Base-by-base conservation (phyloP, 2,329 filamentous ascomycete species). In the Colletotrichum sojae region DNA sequence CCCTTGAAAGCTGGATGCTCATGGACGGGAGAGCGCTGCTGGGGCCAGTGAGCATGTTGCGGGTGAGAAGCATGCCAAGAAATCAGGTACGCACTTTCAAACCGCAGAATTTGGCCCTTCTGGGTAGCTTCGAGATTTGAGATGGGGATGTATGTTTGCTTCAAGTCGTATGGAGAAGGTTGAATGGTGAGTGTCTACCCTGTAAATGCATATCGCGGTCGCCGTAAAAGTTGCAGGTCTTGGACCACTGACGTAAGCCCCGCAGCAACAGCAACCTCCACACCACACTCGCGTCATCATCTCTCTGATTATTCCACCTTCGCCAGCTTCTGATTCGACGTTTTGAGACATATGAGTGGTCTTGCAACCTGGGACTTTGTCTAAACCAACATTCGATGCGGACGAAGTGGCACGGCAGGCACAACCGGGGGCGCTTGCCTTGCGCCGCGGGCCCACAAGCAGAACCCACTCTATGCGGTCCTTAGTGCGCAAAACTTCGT, bases 151-250 rank as follows among this genome's bases (percentile, higher is more conserved):
- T 25, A 13, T 46, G 10, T 40, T 25, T 25, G 63, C 43, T 25
- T 66, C 16, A 27, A 31, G 15, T 20, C 20, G 5, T 31, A 27
- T 31, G 40, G 63, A 61, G 27, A 12, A n/a, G 8, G 15, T 31
- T 25, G 4, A 56, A 9, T 5, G 40, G 16, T 16, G 39, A 49
- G 36, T 56, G 36, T 25, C 57, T 49, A 43, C 40, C 40, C 16
- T 39, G 36, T 67, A 67, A 36, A 51, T 62, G 57, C 63, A 67
- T 67, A 67, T 48, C 27, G 9, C 27, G 31, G 40, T 61, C 61
- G 16, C 36, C n/a, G 13, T 39, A 25, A 15, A 13, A 20, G 27
- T 52, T 5, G n/a, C 3, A 6, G 18, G n/a, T 39, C 20, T 31
- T 15, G 9, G 15, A 45, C 46, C 18, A 15, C 54, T 63, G 43